Evolutionary conservation across 2,329 filamentous ascomycete genomes (phyloP).

Genomic region (Neocatenulostroma microsporum): DNA sequence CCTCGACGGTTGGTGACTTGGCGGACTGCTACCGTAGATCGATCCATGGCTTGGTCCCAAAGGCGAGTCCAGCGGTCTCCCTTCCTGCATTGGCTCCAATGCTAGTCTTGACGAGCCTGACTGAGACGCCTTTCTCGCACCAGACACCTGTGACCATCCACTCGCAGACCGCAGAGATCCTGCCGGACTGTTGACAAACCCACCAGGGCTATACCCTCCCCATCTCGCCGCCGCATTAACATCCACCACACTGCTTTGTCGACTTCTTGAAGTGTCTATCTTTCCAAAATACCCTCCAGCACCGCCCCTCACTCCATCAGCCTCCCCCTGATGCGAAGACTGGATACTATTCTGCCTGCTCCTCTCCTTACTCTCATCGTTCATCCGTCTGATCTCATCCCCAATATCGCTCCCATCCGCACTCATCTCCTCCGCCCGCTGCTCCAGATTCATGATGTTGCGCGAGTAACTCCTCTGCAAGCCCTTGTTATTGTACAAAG

Average conservation of each 20-base stretch:
- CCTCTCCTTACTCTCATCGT: constrained; percentile 40
- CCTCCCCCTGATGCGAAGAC: constrained; percentile 15
- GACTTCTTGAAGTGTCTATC: constrained; percentile 52
- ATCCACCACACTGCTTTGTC: too few species aligned
- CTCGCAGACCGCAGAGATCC: constrained; percentile 48
- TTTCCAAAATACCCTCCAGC: constrained; percentile 4
- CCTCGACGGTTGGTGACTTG: constrained; percentile 11
- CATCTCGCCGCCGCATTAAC: constrained; percentile 59
- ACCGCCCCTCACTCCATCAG: constrained; percentile 8
- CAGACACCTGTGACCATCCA: constrained; percentile 29
- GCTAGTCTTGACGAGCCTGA: constrained; percentile 36
- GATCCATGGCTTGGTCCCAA: constrained; percentile 23
- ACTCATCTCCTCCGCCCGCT: constrained; percentile 65
- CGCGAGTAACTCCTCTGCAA: constrained; percentile 4
- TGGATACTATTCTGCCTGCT: constrained; percentile 23
- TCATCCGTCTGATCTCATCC: constrained; percentile 66
- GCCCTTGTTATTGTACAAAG: background rate
- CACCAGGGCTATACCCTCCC: constrained; percentile 62
- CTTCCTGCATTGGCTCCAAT: constrained; percentile 32
- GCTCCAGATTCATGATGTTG: constrained; percentile 67
- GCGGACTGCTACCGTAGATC: constrained; percentile 13
- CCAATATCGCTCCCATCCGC: constrained; percentile 66
- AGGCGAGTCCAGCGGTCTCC: constrained; percentile 28
- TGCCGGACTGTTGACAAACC: constrained; percentile 59
- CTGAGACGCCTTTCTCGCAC: constrained; percentile 31